Base-by-base conservation (phyloP, 768 basidiomycete genomes). In the Sporobolomyces phaffii region DNA sequence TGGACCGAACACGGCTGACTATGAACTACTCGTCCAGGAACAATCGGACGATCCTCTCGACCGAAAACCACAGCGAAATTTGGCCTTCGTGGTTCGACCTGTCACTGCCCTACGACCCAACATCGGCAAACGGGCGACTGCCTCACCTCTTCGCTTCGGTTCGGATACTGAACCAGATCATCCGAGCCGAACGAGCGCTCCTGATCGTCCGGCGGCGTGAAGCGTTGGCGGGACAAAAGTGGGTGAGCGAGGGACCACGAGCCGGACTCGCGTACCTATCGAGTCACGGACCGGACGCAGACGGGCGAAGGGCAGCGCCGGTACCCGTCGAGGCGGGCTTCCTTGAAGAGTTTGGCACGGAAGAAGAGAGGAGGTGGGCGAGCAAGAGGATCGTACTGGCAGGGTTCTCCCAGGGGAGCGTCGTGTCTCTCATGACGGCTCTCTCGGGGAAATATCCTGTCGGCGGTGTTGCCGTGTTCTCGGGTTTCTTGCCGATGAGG, bases 371-470 rank as follows among this genome's bases (percentile, higher is more conserved):
- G 11, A 26, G 14, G 28, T 62, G 66, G 56, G 66, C 56, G 13
- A 68, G 47, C 28, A 59, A 51, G 29, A 13, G 66, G 17, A 68
- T 68, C 41, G 22, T 68, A 7, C 29, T 68, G 0, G 43, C 56
- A 0, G 66, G 66, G 1, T 68, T 68, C 56, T 62, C 61, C 41
- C 61, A 68, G 40, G 66, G 66, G 13, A 26, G 13, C 2, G 66
- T 68, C 15, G 41, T 68, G 18, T 3, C 49, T 18, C 34, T 61
- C 18, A 9, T 61, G 10, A 29, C 49, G 24, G 60, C 36, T 3
- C 20, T 61, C 8, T 34, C 60, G 17, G 36, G 40, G 40, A 5
- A 51, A 40, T 51, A 61, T 38, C 38, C 49, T 26, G 29, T 61
- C 7, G 60, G 60, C 18, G 60, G 60, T 1, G 26, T 61, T 26